These are phyloP conservation scores for Cercophora sp. DNA, from an alignment of 495 filamentous ascomycete species.

Conservation along the genomic window DNA sequence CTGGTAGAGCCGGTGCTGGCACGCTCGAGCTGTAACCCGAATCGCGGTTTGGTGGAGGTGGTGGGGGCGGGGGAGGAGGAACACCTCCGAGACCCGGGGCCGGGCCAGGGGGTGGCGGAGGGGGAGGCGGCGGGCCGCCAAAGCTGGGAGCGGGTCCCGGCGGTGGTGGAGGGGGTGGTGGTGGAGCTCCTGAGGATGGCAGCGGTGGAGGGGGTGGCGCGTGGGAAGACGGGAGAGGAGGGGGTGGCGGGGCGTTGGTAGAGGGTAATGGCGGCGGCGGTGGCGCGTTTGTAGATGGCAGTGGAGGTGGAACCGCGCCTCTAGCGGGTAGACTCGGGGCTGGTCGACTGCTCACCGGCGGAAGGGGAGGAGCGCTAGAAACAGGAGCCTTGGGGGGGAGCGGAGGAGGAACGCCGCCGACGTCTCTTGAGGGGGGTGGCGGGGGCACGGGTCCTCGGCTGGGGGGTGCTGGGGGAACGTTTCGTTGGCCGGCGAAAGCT, in stretches of 20 bases:
- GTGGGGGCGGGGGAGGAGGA: constrained; percentile 66
- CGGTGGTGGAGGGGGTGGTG: constrained; percentile 38
- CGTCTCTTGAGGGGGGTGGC: constrained; percentile 58
- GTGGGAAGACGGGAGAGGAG: constrained; percentile 34
- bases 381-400: constrained; percentile 68
- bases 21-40: constrained; percentile 58
- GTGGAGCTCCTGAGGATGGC: constrained; percentile 27
- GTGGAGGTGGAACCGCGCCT: constrained; percentile 46
- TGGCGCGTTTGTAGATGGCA: constrained; percentile 34
- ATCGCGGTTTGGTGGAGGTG: constrained; percentile 60
- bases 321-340: constrained; percentile 38
- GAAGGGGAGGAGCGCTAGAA: constrained; percentile 57
- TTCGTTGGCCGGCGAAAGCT: constrained; percentile 68
- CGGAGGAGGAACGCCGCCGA: constrained; percentile 50
- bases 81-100: constrained; percentile 41
- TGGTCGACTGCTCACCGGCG: constrained; percentile 42
- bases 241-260: constrained; percentile 31
- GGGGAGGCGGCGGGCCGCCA: constrained; percentile 48
- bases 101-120: constrained; percentile 53
- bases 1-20: constrained; percentile 48
- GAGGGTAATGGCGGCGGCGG: constrained; percentile 31
- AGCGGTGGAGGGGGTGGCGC: constrained; percentile 33
- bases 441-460: constrained; percentile 62
- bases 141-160: constrained; percentile 34
- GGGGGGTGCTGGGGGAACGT: constrained; percentile 71